Evolutionary conservation across 805 yeast genomes (phyloP), one percentile per base, ranked within the genome.

Genomic region (Candida xyloterini): DNA sequence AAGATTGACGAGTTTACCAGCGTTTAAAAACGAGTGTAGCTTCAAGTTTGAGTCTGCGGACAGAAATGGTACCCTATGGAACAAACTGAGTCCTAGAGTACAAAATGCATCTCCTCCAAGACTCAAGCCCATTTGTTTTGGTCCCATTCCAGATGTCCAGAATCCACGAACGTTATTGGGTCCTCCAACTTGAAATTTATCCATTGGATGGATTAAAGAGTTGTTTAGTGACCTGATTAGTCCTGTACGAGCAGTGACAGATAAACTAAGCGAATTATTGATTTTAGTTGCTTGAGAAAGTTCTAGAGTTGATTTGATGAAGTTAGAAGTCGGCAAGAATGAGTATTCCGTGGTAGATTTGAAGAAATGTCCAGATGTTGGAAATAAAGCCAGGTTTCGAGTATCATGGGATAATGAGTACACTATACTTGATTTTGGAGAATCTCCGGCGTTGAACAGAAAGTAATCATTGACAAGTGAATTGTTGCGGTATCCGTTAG

Each of bases 141-240:
- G 81, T 0, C 82, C 81, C 30, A 76, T 48, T 1, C 81, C 80
- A 30, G 76, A 70, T 43, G 74, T 51, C 9, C 61, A 55, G 48
- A 75, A 77, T 1, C 80, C 72, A 30, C 81, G 63, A 7, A 77
- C 68, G 45, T 76, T 81, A 47, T 76, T 76, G 10, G 82, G 75
- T 2, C 82, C 82, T n/a, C 82, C 82, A 3, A 70, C 60, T 50
- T 68, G 73, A 42, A 75, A 76, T 32, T 78, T 59, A 53, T 77
- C 82, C 60, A 76, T 62, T 7, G 76, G 59, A 47, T 62, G 68
- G 10, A 67, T 46, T 3, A 46, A 45, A 15, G 46, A 44, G 8
- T 40, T 44, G 13, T 35, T 18, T 5, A 56, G 27, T 10, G 52
- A 30, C 30, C 43, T 50, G 2, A 59, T 44, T 7, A 59, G 21